A percentile compares a stretch with the other conserved stretches of the same genome.
phyloP scores from a whole-genome alignment of 495 filamentous ascomycete genomes.

The Neurospora terricola region DNA sequence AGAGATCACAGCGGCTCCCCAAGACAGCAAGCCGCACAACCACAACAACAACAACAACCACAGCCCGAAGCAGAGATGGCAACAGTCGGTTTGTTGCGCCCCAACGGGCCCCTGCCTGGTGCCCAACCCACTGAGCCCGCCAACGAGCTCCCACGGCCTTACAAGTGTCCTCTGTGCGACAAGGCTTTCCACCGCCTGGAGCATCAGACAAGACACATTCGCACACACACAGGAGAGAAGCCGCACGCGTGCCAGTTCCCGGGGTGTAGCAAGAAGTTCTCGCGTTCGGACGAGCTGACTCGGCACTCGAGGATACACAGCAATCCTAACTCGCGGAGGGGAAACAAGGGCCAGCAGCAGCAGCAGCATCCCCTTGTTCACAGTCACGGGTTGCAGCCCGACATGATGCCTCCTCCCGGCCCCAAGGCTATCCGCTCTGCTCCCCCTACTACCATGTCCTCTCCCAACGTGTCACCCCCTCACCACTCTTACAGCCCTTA shows the following conservation, averaged over 20 bases:
- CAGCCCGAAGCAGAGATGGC: slow-evolving; percentile 50
- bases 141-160: slow-evolving; percentile 81
- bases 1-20: slow-evolving; percentile 10
- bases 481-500: slow-evolving; percentile 71
- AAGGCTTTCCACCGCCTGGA: slow-evolving; percentile 98
- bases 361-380: slow-evolving; percentile 19
- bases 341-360: slow-evolving; percentile 66
- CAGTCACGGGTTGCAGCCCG: slow-evolving; percentile 32
- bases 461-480: slow-evolving; percentile 92
- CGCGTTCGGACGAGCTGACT: slow-evolving; percentile 91
- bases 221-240: slow-evolving; percentile 97
- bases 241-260: slow-evolving; percentile 91
- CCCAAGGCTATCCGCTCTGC: slow-evolving; percentile 60
- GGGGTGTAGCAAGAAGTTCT: slow-evolving; percentile 96
- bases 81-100: slow-evolving; percentile 56
- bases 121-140: slow-evolving; percentile 37
- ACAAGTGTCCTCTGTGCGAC: slow-evolving; percentile 97
- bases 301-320: slow-evolving; percentile 97
- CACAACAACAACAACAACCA: slow-evolving; percentile 26
- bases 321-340: slow-evolving; percentile 93
- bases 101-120: slow-evolving; percentile 56
- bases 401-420: slow-evolving; percentile 71
- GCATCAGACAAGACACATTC: slow-evolving; percentile 95
- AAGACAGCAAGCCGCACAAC: slow-evolving; percentile 18
- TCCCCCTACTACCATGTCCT: slow-evolving; percentile 79